These are phyloP conservation scores for Ochetophila trinervis DNA, from an alignment of 306 rosid genomes.

Conservation along the genomic window DNA sequence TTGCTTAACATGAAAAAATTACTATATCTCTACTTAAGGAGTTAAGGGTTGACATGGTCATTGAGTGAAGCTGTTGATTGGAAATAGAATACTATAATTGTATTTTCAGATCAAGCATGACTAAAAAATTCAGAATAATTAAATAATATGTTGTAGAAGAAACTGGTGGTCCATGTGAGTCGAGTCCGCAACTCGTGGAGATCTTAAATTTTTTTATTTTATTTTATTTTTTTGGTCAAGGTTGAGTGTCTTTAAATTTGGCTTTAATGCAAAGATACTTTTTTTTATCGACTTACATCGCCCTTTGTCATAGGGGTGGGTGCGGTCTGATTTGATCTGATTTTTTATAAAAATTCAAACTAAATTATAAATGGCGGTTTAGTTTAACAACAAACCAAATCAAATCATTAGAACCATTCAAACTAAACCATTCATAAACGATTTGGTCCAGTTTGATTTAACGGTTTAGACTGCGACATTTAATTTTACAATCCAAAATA, in stretches of 20 bases:
- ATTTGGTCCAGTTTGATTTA: no score
- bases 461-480: no score
- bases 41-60: not conserved
- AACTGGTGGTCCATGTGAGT: not conserved
- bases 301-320: no score
- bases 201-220: not conserved
- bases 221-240: no score
- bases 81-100: not conserved
- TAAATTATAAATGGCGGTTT: no score
- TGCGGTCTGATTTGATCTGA: no score
- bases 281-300: not conserved
- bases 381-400: no score
- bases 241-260: not conserved
- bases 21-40: not conserved
- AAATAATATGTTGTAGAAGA: not conserved
- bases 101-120: not conserved
- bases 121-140: not conserved
- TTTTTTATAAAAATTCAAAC: no score
- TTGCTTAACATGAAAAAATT: no score
- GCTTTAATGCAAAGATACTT: not conserved
- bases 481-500: no score
- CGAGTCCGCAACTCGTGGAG: not conserved
- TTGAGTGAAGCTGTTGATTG: constrained; percentile 2
- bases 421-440: no score
- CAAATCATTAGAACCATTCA: no score